phyloP scores from a whole-genome alignment of 257 asterid genomes.

The Solanum etuberosum region DNA sequence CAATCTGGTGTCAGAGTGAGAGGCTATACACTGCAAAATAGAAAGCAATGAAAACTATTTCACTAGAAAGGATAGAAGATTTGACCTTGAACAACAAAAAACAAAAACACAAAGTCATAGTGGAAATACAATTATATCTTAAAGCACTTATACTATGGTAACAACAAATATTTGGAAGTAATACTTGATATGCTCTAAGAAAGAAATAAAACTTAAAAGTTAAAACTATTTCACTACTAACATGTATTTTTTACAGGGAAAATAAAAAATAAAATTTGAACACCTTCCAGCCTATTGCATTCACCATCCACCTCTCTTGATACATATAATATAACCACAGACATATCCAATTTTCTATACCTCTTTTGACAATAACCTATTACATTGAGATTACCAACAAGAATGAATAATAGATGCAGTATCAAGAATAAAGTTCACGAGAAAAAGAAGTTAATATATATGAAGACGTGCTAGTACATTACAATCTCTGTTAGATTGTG shows the following conservation, averaged over 20 bases:
- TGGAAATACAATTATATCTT: background rate
- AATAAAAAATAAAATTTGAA: background rate
- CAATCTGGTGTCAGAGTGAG: conserved; percentile 19
- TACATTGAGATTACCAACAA: background rate
- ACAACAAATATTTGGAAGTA: background rate
- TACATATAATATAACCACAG: background rate
- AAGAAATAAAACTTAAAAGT: background rate
- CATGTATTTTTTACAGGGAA: background rate
- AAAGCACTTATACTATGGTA: background rate
- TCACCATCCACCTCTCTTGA: background rate
- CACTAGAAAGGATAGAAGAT: background rate
- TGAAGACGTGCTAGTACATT: too few species aligned
- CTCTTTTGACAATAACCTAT: background rate
- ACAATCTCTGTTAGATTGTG: background rate
- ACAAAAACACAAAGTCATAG: background rate
- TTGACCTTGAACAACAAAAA: background rate
- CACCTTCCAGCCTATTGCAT: background rate
- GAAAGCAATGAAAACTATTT: background rate
- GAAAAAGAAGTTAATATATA: background rate
- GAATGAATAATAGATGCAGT: background rate
- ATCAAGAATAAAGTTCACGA: background rate
- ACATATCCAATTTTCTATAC: background rate
- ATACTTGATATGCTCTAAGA: background rate
- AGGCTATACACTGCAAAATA: conserved; percentile 27
- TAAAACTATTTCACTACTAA: background rate